Evolutionary conservation across 2,329 filamentous ascomycete species (phyloP), one percentile per base, ranked within the genome.

Genomic region (Alternaria longipes): DNA sequence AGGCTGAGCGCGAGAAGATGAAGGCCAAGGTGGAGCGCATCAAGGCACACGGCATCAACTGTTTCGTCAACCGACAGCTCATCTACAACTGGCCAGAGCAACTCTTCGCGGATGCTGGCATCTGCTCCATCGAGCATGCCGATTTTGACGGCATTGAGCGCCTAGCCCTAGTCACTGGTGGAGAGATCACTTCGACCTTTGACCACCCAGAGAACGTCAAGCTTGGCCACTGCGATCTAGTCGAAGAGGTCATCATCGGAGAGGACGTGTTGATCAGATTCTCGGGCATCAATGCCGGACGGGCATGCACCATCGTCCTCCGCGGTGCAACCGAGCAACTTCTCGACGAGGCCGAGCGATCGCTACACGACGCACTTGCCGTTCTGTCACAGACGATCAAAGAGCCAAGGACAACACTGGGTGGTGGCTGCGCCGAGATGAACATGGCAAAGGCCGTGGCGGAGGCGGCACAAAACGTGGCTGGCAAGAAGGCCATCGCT

Each of bases 41-140:
- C 84, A 99, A 98, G 87, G 87, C 93, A 47, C 95, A 99, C 77
- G 95, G 95, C 61, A 97, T 99, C 84, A 99, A 99, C 87, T 98
- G 95, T 86, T 99, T 99, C 81, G 97, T 99, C 81, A 99, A 99
- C 87, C 87, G 95, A 72, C 95, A 99, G 81, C 89, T 99, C 66
- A 99, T 99, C 83, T 99, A 99, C 87, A 99, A 99, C 86, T 99
- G 95, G 95, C 95, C 95, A 6, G 95, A 99, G 82, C 95, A 99
- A 83, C 90, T 99, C 47, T 99, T 99, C 77, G 93, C 94, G 36
- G 95, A 99, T 79, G 94, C 94, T 8, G 95, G 95, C 64, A 98
- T 99, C 81, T 92, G 97, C 85, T 97, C 93, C 28, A 99, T 99
- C 72, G 95, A 99, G 84, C 95, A 99, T 80, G 95, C 95, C 68